Evolutionary conservation across 768 basidiomycete genomes (phyloP).

Genomic region (Gyrodon lividus): DNA sequence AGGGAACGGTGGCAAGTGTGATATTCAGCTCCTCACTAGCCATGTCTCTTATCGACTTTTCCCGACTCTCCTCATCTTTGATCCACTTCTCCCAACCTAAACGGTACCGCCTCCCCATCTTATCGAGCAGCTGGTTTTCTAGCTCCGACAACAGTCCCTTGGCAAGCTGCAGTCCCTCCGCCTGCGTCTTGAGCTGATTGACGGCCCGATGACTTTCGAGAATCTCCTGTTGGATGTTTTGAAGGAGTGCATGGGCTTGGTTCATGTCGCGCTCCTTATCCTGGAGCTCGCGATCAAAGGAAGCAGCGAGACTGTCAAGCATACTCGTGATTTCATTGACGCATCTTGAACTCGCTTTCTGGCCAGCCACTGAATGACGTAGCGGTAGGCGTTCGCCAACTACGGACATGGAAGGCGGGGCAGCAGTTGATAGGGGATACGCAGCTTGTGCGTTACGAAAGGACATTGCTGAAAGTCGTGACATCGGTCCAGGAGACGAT

Average conservation of each 20-base stretch:
- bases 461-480: slow-evolving; percentile 65
- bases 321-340: slow-evolving; percentile 83
- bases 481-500: slow-evolving; percentile 80
- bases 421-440: slow-evolving; percentile 38
- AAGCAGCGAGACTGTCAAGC: slow-evolving; percentile 83
- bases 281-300: slow-evolving; percentile 88
- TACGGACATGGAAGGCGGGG: slow-evolving; percentile 40
- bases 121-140: slow-evolving; percentile 62
- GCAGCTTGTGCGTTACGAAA: slow-evolving; percentile 68
- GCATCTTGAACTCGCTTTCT: slow-evolving; percentile 81
- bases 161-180: slow-evolving; percentile 62
- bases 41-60: slow-evolving; percentile 62
- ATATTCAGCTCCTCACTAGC: slow-evolving; percentile 56
- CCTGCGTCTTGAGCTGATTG: slow-evolving; percentile 62
- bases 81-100: slow-evolving; percentile 94
- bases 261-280: slow-evolving; percentile 90
- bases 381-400: slow-evolving; percentile 70
- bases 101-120: slow-evolving; percentile 81
- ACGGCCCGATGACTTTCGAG: slow-evolving; percentile 80
- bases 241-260: slow-evolving; percentile 84
- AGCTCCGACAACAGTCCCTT: slow-evolving; percentile 58
- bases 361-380: slow-evolving; percentile 82
- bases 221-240: slow-evolving; percentile 88
- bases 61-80: slow-evolving; percentile 78
- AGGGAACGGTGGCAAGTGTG: slow-evolving; percentile 44